Conservation (phyloP, 2,329 filamentous ascomycete genomes). For the Thermothelomyces thermophilus region DNA sequence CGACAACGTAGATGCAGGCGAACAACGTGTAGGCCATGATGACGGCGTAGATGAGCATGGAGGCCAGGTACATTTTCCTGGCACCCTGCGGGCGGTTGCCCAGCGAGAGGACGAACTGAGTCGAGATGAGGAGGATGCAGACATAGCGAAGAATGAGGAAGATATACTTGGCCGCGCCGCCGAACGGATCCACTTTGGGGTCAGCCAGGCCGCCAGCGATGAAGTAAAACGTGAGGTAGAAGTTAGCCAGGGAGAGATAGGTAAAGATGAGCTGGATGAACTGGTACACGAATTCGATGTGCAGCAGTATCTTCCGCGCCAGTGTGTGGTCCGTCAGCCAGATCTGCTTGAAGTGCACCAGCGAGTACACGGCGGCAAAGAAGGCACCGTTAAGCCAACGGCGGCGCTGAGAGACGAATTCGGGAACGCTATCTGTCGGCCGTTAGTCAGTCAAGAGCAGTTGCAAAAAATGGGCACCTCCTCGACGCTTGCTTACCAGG, state of each 20-base stretch:
- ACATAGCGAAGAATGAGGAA: conserved; percentile 82
- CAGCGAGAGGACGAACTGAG: conserved; percentile 94
- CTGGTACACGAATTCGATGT: conserved; percentile 94
- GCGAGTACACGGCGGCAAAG: conserved; percentile 95
- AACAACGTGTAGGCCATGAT: conserved; percentile 98
- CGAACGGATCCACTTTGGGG: conserved; percentile 77
- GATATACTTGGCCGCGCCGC: conserved; percentile 73
- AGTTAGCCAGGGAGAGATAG: conserved; percentile 97
- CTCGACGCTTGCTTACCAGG: too few relatives aligned
- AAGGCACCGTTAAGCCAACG: conserved; percentile 98
- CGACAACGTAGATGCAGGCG: conserved; percentile 79
- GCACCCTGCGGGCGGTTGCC: conserved; percentile 95
- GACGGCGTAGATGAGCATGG: conserved; percentile 82
- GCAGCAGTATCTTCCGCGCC: conserved; percentile 80
- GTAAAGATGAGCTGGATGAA: conserved; percentile 90
- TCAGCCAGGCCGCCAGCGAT: conserved; percentile 86
- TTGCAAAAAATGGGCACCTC: too few relatives aligned
- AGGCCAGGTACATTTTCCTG: conserved; percentile 79
- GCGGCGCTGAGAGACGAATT: conserved; percentile 93
- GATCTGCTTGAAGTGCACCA: conserved; percentile 90
- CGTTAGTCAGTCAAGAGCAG: conserved; percentile 23
- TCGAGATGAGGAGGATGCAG: conserved; percentile 79
- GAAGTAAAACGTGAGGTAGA: conserved; percentile 98
- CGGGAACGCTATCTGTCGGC: conserved; percentile 72
- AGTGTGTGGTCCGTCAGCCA: conserved; percentile 90